Evolutionary conservation across 257 asterid species (phyloP), one percentile per base, ranked within the genome.

Genomic region (Plantago ovata): DNA sequence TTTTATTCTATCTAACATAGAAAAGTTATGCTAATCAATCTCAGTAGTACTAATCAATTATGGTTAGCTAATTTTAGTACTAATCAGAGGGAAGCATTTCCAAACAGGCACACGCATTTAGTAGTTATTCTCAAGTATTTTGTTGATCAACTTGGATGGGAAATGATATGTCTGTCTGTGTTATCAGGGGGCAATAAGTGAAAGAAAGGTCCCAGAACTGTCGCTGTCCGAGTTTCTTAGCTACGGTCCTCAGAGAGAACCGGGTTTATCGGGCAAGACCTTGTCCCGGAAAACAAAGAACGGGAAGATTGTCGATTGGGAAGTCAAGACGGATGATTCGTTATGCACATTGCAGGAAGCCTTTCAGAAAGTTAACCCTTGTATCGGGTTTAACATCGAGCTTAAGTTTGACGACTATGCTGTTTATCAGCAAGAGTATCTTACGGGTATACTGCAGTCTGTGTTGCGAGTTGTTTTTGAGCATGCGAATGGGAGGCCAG

Each of bases 321-420:
- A 20, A 0, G 97, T 89, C n/a, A 89, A 93, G 56, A 59, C 79
- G 10, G 99, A 93, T 50, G 97, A 93, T 61, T 36, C 71, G 0
- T 69, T 72, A 0, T 93, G 99, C 75, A 93, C 99, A 2, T 65
- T 93, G 12, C 77, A 89, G 73, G 94, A 89, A 22, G 99, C 86
- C 2, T 86, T 93, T 60, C 67, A 76, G 68, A 76, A 79, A 58
- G 99, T 93, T 15, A 78, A 64, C 65, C 89, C 96, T 12, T 53
- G 69, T 3, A 48, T 86, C 6, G 99, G 99, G 1, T 93, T 93
- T 84, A 89, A 93, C 77, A 81, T 93, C 18, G 99, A 93, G 62
- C 56, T 93, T 44, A 93, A 93, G 69, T 84, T 93, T 1, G 99
- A 93, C 19, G 99, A 93, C 57, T 62, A 72, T 53, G 16, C 76